Base-by-base conservation (phyloP, 1,284 basidiomycete species). In the Tilletiaria anomala region DNA sequence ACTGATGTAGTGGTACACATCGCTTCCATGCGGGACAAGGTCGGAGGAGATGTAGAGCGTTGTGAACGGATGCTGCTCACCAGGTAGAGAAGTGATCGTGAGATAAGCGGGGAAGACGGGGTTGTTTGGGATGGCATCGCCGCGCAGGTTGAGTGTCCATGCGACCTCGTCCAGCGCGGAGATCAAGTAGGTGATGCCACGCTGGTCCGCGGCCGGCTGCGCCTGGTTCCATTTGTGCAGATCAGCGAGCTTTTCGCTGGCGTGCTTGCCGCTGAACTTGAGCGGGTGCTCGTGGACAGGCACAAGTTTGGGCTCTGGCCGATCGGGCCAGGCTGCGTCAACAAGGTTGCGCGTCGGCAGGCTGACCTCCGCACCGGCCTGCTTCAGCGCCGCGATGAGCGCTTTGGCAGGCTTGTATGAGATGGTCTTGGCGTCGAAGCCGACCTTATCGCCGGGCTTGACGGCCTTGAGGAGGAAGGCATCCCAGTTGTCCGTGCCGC, bases 371-470 rank as follows among this genome's bases (percentile, higher is more conserved):
- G 42, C 42, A 12, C 35, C 31, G 11, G 31, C 40, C 4, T 40
- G 10, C 3, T 40, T 29, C 15, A 61, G 37, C 15, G 39, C 4
- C 1, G n/a, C 6, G 6, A 53, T 29, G 4, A 63, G 46, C 17
- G 26, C 12, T 32, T 47, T 44, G 24, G 78, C 81, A n/a, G 75
- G 76, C 45, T 69, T 70, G 56, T 82, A 77, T 3, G 84, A 76
- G 45, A 91, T 72, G 71, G 91, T 79, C 20, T 83, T 80, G 6
- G 87, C 85, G 68, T 94, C 89, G 42, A 93, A 75, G 11, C 88
- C 88, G 42, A 93, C 76, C 48, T 78, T 73, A 19, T 73, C 61
- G 2, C 69, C 69, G 43, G 73, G 70, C 36, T 73, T 74, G 10
- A 70, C 75, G 39, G 53, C 45, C 15, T 45, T 32, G 14, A 46